Evolutionary conservation across 495 filamentous ascomycete genomes (phyloP), one percentile per base, ranked within the genome.

Genomic region (Penicillium coprophilum): DNA sequence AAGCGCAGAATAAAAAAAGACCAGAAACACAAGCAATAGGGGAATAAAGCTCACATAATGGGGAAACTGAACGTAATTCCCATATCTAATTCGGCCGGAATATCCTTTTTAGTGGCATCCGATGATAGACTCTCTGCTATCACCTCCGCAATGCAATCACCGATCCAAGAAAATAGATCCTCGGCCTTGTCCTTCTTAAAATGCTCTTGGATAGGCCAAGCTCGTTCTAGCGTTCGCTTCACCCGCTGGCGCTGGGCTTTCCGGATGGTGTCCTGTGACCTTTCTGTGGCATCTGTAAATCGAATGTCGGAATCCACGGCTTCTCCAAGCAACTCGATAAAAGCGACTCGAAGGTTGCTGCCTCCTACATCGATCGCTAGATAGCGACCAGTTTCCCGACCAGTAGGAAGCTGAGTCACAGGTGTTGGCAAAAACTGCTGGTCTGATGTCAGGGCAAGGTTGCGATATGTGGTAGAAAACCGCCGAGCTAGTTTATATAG

Each of bases 11-110:
- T 3, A 15, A 0, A 11, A 19, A 15, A 6, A 30, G 12, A 34
- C 7, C 13, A 36, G 13, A 6, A 36, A 36, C 32, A 38, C 6
- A 38, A 38, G 34, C 34, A 38, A 6, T 17, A 3, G 15, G 34
- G 15, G 5, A 15, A 27, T 7, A 39, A 19, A 10, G 60, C 79
- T 71, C 77, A 92, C 89, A 85, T 82, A 73, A 93, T 91, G 12
- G 90, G 89, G 61, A 95, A 95, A 73, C 86, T 90, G 68, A 92
- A 95, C 13, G 90, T 91, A 39, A 95, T 87, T 2, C 90, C 90
- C 76, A 92, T 81, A 36, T 87, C 82, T 46, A 93, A 63, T 62
- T 83, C 83, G 31, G 81, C 74, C 7, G 76, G 75, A 28, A 82
- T 63, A 40, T 73, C 65, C 34, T 72, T 70, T 47, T 68, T 70